Conservation (phyloP, 768 basidiomycete genomes). For the Lactarius trivialis region DNA sequence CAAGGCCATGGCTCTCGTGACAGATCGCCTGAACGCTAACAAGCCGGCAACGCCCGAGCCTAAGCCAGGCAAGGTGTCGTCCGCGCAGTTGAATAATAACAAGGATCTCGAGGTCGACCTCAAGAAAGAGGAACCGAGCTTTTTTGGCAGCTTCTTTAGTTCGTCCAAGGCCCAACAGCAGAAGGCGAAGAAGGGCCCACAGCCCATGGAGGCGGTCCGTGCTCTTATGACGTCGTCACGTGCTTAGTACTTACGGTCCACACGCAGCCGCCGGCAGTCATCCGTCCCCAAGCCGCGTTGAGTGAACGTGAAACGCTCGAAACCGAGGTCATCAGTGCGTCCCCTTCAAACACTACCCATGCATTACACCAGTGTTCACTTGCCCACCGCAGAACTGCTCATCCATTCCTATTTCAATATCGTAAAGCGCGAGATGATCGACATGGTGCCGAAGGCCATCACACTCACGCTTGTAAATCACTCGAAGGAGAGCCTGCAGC, state of each 20-base stretch:
- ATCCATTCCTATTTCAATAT: constrained; percentile 98
- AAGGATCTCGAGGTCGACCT: constrained; percentile 88
- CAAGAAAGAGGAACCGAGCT: constrained; percentile 85
- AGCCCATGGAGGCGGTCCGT: constrained; percentile 52
- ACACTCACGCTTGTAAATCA: constrained; percentile 84
- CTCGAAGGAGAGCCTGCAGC: constrained; percentile 92
- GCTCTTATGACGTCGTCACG: constrained; percentile 25
- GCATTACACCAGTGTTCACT: not conserved
- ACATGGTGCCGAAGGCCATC: constrained; percentile 98
- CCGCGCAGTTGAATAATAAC: constrained; percentile 77
- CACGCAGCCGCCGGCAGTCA: constrained; percentile 68
- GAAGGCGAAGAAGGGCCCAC: constrained; percentile 49
- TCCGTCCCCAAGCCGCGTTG: constrained; percentile 85
- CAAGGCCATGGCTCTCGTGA: constrained; percentile 84
- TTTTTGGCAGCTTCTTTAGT: constrained; percentile 96
- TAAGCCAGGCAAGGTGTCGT: constrained; percentile 57
- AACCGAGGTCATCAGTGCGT: constrained; percentile 98
- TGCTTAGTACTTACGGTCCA: constrained; percentile 32
- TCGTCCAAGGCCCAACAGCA: constrained; percentile 45
- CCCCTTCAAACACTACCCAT: not conserved
- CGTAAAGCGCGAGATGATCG: constrained; percentile 98
- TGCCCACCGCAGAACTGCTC: constrained; percentile 61
- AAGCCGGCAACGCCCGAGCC: constrained; percentile 71
- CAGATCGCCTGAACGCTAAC: constrained; percentile 72
- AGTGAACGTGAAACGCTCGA: constrained; percentile 97